A percentile compares a stretch with the other conserved stretches of the same genome.
Evolutionary conservation across 495 filamentous ascomycete genomes (phyloP).

Genomic region (Neurospora cerealis): DNA sequence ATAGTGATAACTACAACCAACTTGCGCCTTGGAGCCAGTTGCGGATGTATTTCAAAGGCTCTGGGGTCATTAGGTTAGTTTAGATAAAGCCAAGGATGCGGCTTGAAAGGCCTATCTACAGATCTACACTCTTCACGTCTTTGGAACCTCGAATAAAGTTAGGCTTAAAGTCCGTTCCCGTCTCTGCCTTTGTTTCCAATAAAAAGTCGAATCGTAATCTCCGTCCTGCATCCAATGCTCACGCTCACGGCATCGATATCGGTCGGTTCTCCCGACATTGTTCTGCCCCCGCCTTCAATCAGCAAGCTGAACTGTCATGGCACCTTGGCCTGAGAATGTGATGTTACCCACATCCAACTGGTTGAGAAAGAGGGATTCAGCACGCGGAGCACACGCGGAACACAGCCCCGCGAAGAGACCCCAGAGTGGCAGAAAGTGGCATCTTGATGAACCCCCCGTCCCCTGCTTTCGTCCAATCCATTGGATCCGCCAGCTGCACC

Average conservation of each 20-base stretch:
- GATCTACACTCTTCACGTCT: background rate
- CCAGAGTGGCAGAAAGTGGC: background rate
- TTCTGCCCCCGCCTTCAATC: background rate
- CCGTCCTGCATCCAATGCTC: background rate
- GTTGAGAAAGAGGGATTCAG: background rate
- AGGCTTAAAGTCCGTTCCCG: background rate
- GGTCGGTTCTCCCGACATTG: background rate
- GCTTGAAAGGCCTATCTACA: background rate
- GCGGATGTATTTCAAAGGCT: background rate
- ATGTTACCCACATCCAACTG: background rate
- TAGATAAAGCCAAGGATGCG: background rate
- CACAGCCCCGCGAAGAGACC: constrained; percentile 1
- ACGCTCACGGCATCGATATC: background rate
- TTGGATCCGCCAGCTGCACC: constrained; percentile 1
- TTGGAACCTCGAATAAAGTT: background rate
- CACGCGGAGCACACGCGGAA: background rate
- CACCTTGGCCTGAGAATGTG: background rate
- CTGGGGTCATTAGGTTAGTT: background rate
- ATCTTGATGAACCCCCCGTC: background rate
- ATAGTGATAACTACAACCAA: background rate
- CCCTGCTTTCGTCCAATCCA: constrained; percentile 4
- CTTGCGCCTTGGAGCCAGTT: background rate
- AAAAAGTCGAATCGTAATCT: background rate
- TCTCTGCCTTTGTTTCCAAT: background rate
- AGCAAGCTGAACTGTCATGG: background rate